phyloP scores from a whole-genome alignment of 2,329 filamentous ascomycete species.

The Pezicula carpinea region DNA sequence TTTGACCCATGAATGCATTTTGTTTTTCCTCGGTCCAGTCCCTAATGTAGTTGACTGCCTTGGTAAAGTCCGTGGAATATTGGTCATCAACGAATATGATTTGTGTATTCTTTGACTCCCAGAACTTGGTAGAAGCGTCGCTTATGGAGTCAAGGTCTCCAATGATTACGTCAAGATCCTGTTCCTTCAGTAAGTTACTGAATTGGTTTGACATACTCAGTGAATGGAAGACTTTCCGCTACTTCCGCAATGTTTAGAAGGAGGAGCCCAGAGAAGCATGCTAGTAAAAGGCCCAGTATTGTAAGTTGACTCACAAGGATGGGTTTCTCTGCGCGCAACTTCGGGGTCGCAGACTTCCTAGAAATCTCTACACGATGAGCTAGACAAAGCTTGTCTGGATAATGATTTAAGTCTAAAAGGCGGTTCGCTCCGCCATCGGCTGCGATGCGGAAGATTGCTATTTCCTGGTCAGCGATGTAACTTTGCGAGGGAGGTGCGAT shows the following conservation, averaged over 20 bases:
- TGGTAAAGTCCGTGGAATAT: slow-evolving; percentile 86
- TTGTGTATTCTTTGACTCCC: slow-evolving; percentile 41
- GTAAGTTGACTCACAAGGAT: no score
- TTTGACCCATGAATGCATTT: slow-evolving; percentile 1
- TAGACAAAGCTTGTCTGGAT: not conserved
- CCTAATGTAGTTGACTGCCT: slow-evolving; percentile 63
- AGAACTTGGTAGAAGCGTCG: slow-evolving; percentile 50
- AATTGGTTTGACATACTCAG: not conserved
- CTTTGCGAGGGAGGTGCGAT: no score
- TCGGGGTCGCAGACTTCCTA: no score
- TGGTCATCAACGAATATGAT: slow-evolving; percentile 75
- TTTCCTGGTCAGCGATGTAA: not conserved
- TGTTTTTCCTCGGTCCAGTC: slow-evolving; percentile 12
- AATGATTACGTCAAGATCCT: slow-evolving; percentile 68
- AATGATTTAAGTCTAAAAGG: slow-evolving; percentile 45
- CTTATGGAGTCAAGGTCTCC: slow-evolving; percentile 87
- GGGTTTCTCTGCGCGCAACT: no score
- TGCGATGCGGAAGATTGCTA: slow-evolving; percentile 67
- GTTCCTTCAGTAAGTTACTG: slow-evolving; percentile 9
- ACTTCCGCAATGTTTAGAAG: no score
- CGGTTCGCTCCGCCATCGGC: slow-evolving; percentile 90
- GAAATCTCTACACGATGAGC: no score
- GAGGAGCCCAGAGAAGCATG: no score
- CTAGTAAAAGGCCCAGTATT: no score
- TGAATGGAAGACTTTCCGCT: no score